Conservation (phyloP, 2,329 filamentous ascomycete genomes). For the Raffaelea arxii region DNA sequence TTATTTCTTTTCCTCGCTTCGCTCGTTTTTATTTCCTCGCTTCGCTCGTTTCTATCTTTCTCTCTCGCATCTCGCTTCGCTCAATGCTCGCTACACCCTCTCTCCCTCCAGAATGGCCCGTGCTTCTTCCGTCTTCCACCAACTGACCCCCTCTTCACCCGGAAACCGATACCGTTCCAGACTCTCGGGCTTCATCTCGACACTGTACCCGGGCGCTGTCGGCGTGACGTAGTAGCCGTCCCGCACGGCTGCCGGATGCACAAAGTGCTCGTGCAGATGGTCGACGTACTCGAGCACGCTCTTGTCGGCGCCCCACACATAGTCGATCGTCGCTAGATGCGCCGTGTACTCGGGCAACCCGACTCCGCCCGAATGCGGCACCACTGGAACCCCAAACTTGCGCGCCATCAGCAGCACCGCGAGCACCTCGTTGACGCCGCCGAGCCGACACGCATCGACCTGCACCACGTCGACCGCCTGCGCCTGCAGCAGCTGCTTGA, state of each 20-base stretch:
- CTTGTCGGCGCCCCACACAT: constrained; percentile 76
- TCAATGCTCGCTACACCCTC: constrained; percentile 46
- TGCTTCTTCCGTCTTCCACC: constrained; percentile 80
- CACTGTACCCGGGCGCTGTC: constrained; percentile 73
- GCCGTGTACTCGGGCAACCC: constrained; percentile 91
- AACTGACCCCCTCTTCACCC: constrained; percentile 67
- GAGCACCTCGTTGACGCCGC: constrained; percentile 84
- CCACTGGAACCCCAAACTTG: constrained; percentile 70
- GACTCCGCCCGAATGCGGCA: constrained; percentile 83
- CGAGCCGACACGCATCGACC: constrained; percentile 81
- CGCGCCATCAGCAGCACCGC: constrained; percentile 82
- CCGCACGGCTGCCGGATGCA: constrained; percentile 69
- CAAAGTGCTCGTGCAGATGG: constrained; percentile 87
- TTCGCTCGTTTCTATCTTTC: background rate
- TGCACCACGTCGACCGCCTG: constrained; percentile 83
- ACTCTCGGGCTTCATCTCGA: constrained; percentile 85
- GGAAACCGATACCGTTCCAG: constrained; percentile 75
- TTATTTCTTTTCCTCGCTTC: background rate
- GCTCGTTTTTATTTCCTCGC: background rate
- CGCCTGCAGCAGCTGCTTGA: constrained; percentile 78
- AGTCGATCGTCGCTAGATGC: constrained; percentile 87
- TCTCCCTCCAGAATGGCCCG: constrained; percentile 58
- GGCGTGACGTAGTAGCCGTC: constrained; percentile 86
- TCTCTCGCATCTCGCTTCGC: background rate
- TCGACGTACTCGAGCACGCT: constrained; percentile 87